phyloP scores from a whole-genome alignment of 2,329 filamentous ascomycete genomes.

The Hymenoscyphus infarciens region DNA sequence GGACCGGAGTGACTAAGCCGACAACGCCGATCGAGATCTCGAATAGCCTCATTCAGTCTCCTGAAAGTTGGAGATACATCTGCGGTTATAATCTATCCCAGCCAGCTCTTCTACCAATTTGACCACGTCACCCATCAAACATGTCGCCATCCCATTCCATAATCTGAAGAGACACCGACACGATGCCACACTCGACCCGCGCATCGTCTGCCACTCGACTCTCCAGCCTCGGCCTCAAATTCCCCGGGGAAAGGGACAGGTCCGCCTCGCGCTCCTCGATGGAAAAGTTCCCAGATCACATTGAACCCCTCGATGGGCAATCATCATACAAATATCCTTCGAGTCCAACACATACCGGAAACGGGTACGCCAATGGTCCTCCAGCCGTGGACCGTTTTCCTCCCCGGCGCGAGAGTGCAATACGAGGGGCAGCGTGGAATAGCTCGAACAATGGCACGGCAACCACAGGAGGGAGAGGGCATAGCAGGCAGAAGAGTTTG shows the following conservation, averaged over 20 bases:
- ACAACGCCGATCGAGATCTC: not conserved
- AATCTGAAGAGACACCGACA: conserved; percentile 1
- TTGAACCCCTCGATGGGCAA: conserved; percentile 39
- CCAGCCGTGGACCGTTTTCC: conserved; percentile 56
- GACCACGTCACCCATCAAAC: not conserved
- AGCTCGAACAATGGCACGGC: conserved; percentile 15
- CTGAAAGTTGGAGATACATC: not conserved
- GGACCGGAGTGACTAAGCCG: not conserved
- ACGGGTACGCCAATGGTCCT: conserved; percentile 29
- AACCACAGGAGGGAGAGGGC: conserved; percentile 41
- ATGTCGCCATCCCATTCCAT: conserved; percentile 1
- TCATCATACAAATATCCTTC: conserved; percentile 19
- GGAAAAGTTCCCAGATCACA: conserved; percentile 57
- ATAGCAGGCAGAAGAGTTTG: conserved; percentile 79
- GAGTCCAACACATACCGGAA: conserved; percentile 21
- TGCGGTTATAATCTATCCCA: not conserved
- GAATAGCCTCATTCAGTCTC: not conserved
- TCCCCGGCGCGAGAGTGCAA: conserved; percentile 49
- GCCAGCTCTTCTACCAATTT: not conserved
- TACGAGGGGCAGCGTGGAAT: conserved; percentile 27
- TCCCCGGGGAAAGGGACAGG: conserved; percentile 25
- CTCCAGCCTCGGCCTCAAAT: conserved; percentile 31
- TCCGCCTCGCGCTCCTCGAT: conserved; percentile 37
- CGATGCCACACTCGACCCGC: conserved; percentile 44
- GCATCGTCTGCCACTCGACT: conserved; percentile 36